phyloP scores from a whole-genome alignment of 164 flowering plant genomes.

The Kalanchoe fedtschenkoi region DNA sequence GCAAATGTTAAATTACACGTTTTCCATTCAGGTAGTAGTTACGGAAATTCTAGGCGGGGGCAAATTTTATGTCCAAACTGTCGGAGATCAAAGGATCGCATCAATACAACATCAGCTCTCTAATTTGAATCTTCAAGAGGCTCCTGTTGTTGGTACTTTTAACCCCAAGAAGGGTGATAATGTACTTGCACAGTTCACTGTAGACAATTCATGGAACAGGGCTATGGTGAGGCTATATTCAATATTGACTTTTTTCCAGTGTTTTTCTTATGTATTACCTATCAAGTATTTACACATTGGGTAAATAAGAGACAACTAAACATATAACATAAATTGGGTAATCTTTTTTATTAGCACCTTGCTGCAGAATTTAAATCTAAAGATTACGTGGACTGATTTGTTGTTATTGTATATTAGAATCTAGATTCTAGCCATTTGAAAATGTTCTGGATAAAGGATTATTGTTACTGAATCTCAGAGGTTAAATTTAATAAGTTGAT shows the following conservation, averaged over 20 bases:
- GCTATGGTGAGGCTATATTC: conserved; percentile 61
- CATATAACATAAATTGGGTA: no score
- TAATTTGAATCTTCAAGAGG: conserved; percentile 59
- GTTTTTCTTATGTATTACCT: not conserved
- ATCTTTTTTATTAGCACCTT: no score
- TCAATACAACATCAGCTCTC: conserved; percentile 78
- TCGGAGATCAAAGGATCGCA: conserved; percentile 60
- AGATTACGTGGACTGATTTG: no score
- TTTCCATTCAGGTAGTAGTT: conserved; percentile 56
- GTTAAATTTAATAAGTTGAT: no score
- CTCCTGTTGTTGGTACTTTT: conserved; percentile 79
- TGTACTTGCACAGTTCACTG: conserved; percentile 81
- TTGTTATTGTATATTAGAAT: no score
- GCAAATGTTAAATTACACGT: not conserved
- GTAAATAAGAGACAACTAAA: no score
- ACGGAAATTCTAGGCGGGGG: conserved; percentile 96
- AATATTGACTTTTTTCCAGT: not conserved
- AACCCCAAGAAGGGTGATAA: conserved; percentile 91
- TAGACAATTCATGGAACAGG: conserved; percentile 90
- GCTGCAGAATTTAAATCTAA: no score
- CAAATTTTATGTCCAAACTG: conserved; percentile 76
- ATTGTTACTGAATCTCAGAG: no score
- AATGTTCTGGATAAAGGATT: no score
- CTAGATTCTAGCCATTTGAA: no score
- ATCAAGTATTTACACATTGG: no score